Base-by-base conservation (phyloP, 169 alveolate genomes). In the Ichthyophthirius multifiliis region DNA sequence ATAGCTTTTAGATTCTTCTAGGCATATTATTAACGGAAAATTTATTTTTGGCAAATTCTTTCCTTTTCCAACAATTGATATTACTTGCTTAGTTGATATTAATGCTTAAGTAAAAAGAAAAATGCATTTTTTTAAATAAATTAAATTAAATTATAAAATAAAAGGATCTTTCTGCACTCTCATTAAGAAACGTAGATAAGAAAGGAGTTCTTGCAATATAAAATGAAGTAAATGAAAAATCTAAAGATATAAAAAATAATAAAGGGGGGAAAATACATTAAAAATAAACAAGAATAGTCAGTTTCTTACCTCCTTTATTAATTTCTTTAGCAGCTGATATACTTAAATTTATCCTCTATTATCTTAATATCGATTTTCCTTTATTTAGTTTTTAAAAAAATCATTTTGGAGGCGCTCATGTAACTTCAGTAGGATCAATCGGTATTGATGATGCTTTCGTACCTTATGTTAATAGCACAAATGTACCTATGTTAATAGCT, bases 211-310 rank as follows among this genome's bases (percentile, higher is more conserved):
- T 67, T 34, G 77, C 35, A 18, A 65, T 79, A 3, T 39, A 65
- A 3, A 45, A 79, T 20, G 65, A 44, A 23, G 67, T 79, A 12
- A 79, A 67, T 35, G 75, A 37, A 0, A 79, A 37, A 65, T 79
- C 73, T n/a, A 16, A 27, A 13, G 20, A 45, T 16, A 37, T 65
- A 10, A 79, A 79, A 43, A 15, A 67, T 4, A 63, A 75, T 9
- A 46, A 79, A 30, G 71, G 71, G 13, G 85, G 67, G 65, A 80
- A 79, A 27, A 80, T 65, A 45, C 85, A 79, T 43, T 35, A 79
- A 67, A 34, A 65, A 43, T 48, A 80, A 65, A 47, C 64, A 35
- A 80, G 80, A 5, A n/a, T 73, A 12, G 23, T 73, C 0, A 65
- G 47, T 20, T 79, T 20, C 34, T 30, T 79, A 5, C 85, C 85